Conservation (phyloP, 2,329 filamentous ascomycete genomes). For the Chrysoporthe cubensis region DNA sequence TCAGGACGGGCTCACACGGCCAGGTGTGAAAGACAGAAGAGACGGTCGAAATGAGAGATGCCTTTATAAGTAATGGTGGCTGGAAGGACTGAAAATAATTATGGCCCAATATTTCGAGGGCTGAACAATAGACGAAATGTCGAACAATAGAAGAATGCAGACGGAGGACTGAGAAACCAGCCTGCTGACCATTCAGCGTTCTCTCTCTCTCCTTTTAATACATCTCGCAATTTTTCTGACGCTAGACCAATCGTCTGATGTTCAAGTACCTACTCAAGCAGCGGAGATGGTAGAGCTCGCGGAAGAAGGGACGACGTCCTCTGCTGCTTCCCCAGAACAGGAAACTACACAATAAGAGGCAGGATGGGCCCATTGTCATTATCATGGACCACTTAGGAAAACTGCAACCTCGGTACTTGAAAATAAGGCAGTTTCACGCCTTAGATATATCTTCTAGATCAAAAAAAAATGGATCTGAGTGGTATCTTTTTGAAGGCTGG, state of each 20-base stretch:
- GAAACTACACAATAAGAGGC: not conserved
- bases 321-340: not conserved
- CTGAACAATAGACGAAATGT: not conserved
- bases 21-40: not conserved
- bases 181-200: not conserved
- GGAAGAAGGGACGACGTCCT: not conserved
- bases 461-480: no score
- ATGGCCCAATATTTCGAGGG: not conserved
- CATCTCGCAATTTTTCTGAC: not conserved
- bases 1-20: not conserved
- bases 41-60: not conserved
- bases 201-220: not conserved
- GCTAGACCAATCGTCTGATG: not conserved
- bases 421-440: not conserved
- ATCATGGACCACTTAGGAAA: not conserved
- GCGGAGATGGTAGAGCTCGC: not conserved
- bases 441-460: not conserved
- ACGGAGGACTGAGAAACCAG: not conserved
- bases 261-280: not conserved
- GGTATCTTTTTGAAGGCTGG: no score
- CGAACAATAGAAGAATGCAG: not conserved
- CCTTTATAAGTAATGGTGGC: not conserved
- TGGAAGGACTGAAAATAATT: not conserved
- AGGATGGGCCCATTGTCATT: not conserved
- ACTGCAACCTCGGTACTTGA: not conserved